A percentile compares a stretch with the other conserved stretches of the same genome.
phyloP scores from a whole-genome alignment of 2,329 filamentous ascomycete species.

The Pseudopyricularia cyperi region DNA sequence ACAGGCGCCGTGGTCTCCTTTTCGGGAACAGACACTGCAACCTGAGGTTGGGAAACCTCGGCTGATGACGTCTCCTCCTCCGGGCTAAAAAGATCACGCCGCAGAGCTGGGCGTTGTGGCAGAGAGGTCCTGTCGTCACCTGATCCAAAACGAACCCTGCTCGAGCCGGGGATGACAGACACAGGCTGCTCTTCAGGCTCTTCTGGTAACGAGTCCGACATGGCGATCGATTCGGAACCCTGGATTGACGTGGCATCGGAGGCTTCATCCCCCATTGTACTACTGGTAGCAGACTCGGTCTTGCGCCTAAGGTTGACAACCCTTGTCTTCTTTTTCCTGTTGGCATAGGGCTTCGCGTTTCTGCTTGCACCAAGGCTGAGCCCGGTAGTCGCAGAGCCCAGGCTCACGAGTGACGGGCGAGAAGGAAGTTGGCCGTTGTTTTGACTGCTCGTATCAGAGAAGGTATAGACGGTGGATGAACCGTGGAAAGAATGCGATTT shows the following conservation, averaged over 20 bases:
- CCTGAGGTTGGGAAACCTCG: neutral
- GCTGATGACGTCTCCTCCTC: conserved; percentile 14
- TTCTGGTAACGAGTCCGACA: conserved; percentile 43
- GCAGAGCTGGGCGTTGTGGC: conserved; percentile 17
- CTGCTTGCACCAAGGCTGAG: conserved; percentile 50
- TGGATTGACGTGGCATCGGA: conserved; percentile 36
- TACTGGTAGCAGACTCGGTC: conserved; percentile 29
- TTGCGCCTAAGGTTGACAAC: conserved; percentile 64
- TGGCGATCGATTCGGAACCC: conserved; percentile 47
- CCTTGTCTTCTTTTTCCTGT: conserved; percentile 70
- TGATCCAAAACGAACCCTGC: conserved; percentile 28
- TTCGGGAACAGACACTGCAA: neutral
- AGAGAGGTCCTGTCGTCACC: conserved; percentile 14
- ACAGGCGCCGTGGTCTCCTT: neutral
- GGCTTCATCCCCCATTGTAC: conserved; percentile 34
- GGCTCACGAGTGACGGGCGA: conserved; percentile 51
- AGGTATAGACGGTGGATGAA: conserved; percentile 53
- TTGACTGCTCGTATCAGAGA: conserved; percentile 57
- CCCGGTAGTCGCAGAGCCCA: conserved; percentile 47
- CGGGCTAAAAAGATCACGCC: conserved; percentile 18
- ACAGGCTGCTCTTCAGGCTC: conserved; percentile 38
- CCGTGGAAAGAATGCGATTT: conserved; percentile 52
- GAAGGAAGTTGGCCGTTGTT: conserved; percentile 51
- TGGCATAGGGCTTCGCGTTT: conserved; percentile 43
- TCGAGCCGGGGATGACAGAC: conserved; percentile 7